These are phyloP conservation scores for Chrysoporthe puriensis DNA, from an alignment of 2,329 filamentous ascomycete species.

Conservation along the genomic window DNA sequence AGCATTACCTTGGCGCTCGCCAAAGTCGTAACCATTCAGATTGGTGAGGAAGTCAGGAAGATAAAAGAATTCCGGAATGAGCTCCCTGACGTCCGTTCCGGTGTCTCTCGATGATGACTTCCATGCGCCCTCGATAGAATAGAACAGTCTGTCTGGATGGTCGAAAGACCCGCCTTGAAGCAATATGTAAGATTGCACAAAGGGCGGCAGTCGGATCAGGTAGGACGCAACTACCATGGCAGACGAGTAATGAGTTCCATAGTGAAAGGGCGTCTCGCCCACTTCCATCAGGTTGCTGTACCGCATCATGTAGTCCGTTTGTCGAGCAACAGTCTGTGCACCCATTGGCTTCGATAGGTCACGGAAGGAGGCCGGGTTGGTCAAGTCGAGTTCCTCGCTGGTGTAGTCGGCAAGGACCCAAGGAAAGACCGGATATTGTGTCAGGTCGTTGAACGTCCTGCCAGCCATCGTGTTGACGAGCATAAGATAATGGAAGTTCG, in stretches of 20 bases:
- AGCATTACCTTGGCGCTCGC: constrained; percentile 77
- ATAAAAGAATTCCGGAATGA: constrained; percentile 97
- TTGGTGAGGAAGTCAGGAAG: constrained; percentile 95
- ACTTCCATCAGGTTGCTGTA: constrained; percentile 91
- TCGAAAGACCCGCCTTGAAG: constrained; percentile 96
- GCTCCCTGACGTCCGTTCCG: constrained; percentile 90
- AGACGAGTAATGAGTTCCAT: constrained; percentile 97
- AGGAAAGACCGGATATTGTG: constrained; percentile 96
- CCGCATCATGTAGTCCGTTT: constrained; percentile 78
- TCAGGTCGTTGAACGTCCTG: constrained; percentile 95
- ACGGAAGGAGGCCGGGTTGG: constrained; percentile 81
- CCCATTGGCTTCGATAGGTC: constrained; percentile 97
- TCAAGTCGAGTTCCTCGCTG: constrained; percentile 87
- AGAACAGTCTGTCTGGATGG: constrained; percentile 93
- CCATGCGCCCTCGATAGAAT: constrained; percentile 91
- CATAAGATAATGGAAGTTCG: constrained; percentile 99
- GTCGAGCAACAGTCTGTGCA: constrained; percentile 76
- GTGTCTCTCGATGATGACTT: constrained; percentile 85
- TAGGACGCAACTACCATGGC: constrained; percentile 99
- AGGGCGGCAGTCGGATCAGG: constrained; percentile 90
- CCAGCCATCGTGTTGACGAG: constrained; percentile 97
- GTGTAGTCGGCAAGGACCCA: constrained; percentile 97
- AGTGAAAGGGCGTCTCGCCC: constrained; percentile 91
- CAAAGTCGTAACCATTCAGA: constrained; percentile 92
- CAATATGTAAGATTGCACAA: constrained; percentile 92